phyloP scores from a whole-genome alignment of 306 rosid species.

The Ochetophila trinervis region DNA sequence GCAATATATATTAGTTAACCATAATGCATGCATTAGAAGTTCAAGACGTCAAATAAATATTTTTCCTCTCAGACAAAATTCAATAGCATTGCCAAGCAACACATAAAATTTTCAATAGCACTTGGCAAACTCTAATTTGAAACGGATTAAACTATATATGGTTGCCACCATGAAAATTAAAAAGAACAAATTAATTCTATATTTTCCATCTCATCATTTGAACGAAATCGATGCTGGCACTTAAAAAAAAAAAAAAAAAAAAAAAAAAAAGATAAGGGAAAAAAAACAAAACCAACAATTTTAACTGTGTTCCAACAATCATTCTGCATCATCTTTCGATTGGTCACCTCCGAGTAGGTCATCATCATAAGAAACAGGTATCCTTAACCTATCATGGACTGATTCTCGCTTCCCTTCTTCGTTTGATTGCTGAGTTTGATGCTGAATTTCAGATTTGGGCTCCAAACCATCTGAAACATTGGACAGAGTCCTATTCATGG shows the following conservation, averaged over 20 bases:
- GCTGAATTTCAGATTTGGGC: conserved; percentile 20
- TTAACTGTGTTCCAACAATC: conserved; percentile 16
- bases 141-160: background rate
- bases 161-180: conserved; percentile 1
- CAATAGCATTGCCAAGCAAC: too few relatives aligned
- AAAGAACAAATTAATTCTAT: background rate
- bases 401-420: conserved; percentile 39
- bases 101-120: too few relatives aligned
- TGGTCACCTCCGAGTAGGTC: conserved; percentile 47
- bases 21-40: too few relatives aligned
- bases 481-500: conserved; percentile 4
- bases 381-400: conserved; percentile 68
- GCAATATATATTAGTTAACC: too few relatives aligned
- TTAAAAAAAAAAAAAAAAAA: too few relatives aligned
- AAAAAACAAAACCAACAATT: too few relatives aligned
- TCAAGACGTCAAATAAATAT: too few relatives aligned
- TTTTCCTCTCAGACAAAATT: too few relatives aligned
- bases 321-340: conserved; percentile 31
- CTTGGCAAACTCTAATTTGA: background rate
- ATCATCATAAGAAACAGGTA: conserved; percentile 76
- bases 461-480: conserved; percentile 19
- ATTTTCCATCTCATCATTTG: background rate
- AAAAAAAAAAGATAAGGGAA: too few relatives aligned
- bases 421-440: conserved; percentile 34
- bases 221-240: background rate